Conservation (phyloP, 2,329 filamentous ascomycete species). For the Paecilomyces sp. region DNA sequence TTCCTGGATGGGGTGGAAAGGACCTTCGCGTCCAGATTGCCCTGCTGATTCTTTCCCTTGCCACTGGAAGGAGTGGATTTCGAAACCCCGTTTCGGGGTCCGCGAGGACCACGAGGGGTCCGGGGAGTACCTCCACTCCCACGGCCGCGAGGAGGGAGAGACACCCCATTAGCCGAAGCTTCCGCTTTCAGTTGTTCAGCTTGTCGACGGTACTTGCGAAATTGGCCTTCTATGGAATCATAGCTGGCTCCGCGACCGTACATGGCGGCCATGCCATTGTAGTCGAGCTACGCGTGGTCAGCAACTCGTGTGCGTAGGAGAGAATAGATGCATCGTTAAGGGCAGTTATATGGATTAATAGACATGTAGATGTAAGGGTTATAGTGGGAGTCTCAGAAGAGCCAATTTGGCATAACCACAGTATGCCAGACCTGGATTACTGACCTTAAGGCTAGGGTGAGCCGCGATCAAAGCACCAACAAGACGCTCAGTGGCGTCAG, state of each 20-base stretch:
- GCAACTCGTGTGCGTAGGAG: neutral
- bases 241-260: conserved; percentile 43
- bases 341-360: too few relatives aligned
- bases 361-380: too few relatives aligned
- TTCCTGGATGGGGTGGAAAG: neutral
- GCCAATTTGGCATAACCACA: neutral
- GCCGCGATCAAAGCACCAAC: conserved; percentile 20
- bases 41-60: neutral
- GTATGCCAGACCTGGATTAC: neutral
- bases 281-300: conserved; percentile 33
- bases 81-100: conserved; percentile 8
- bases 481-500: conserved; percentile 17
- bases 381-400: too few relatives aligned
- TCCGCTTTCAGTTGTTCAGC: conserved; percentile 29
- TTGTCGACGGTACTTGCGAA: conserved; percentile 38
- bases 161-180: conserved; percentile 7
- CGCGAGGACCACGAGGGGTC: conserved; percentile 11
- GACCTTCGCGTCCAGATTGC: neutral
- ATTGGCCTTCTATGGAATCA: conserved; percentile 40
- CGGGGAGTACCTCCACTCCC: conserved; percentile 2
- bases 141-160: conserved; percentile 6
- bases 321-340: too few relatives aligned
- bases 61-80: conserved; percentile 5
- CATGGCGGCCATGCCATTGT: conserved; percentile 34
- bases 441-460: conserved; percentile 19